A percentile compares a stretch with the other conserved stretches of the same genome.
phyloP scores from a whole-genome alignment of 331 rosid genomes.

The Prunus yedoensis region DNA sequence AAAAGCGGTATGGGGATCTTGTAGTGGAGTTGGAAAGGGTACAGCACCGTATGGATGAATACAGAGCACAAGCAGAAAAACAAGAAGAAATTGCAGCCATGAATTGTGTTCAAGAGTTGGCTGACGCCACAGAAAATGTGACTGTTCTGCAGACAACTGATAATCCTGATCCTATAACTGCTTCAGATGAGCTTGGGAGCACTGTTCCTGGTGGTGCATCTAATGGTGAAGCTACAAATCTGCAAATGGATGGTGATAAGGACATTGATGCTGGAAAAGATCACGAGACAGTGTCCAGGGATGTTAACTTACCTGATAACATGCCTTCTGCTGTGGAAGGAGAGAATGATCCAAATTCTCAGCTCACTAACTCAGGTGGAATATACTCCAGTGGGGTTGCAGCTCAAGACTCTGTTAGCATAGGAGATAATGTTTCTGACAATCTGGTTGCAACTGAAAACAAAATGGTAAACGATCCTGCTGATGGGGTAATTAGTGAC shows the following conservation, averaged over 20 bases:
- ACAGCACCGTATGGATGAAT: constrained; percentile 44
- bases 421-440: constrained; percentile 9
- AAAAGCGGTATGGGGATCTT: constrained; percentile 69
- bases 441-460: constrained; percentile 28
- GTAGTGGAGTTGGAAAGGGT: constrained; percentile 51
- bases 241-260: constrained; percentile 31
- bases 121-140: constrained; percentile 36
- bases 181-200: constrained; percentile 36
- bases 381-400: constrained; percentile 19
- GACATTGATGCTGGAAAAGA: constrained; percentile 33
- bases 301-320: constrained; percentile 24
- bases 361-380: constrained; percentile 6
- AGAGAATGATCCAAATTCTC: constrained; percentile 18
- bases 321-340: constrained; percentile 28
- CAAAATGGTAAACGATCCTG: constrained; percentile 15
- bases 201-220: constrained; percentile 26
- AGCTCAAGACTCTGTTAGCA: not conserved
- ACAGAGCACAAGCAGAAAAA: constrained; percentile 44
- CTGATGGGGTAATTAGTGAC: constrained; percentile 15
- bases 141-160: constrained; percentile 28
- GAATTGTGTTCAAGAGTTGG: constrained; percentile 39
- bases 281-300: constrained; percentile 15
- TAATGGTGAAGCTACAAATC: constrained; percentile 34
- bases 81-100: constrained; percentile 51
- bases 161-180: constrained; percentile 17